Evolutionary conservation across 2,329 filamentous ascomycete species (phyloP), one percentile per base, ranked within the genome.

Genomic region (Mycogone perniciosa): DNA sequence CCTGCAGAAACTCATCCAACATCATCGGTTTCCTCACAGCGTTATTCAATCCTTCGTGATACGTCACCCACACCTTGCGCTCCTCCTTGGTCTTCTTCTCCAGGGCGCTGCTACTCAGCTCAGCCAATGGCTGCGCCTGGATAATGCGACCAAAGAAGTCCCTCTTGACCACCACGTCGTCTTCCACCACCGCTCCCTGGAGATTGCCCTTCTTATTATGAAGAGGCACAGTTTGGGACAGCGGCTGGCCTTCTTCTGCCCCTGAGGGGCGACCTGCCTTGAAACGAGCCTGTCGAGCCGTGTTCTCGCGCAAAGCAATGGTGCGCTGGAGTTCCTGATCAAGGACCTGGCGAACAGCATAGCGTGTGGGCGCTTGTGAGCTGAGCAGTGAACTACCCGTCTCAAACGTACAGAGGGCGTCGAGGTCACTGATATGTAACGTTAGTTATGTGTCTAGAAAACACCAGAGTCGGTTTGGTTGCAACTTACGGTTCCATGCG

Each of bases 41-140:
- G 75, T 96, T 96, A 50, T 89, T 93, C 64, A 89, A 84, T 0
- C 91, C 91, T 71, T 96, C 91, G 62, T 96, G 84, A 67, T 84
- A 96, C 56, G 82, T 92, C 39, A 95, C 83, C 90, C 90, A 96
- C 4, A 91, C 86, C 59, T 85, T 76, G 7, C 61, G 80, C 45
- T 75, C 77, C 44, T 77, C 77, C 50, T 73, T 65, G 37, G 62
- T 66, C 53, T 60, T 60, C 54, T 59, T 65, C 35, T 61, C 64
- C 43, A 51, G 56, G 10, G 53, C 63, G 50, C 71, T 71, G 8
- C 65, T 71, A 40, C 76, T 74, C 7, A 69, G 64, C 47, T 74
- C 71, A 5, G 64, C 64, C 31, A 73, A 54, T 31, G 67, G 65
- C 26, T 61, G 60, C 5, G 66, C 69, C 46, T 72, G 74, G 41